Evolutionary conservation across 2,329 filamentous ascomycete genomes (phyloP).

Genomic region (Parafenestella ontariensis): DNA sequence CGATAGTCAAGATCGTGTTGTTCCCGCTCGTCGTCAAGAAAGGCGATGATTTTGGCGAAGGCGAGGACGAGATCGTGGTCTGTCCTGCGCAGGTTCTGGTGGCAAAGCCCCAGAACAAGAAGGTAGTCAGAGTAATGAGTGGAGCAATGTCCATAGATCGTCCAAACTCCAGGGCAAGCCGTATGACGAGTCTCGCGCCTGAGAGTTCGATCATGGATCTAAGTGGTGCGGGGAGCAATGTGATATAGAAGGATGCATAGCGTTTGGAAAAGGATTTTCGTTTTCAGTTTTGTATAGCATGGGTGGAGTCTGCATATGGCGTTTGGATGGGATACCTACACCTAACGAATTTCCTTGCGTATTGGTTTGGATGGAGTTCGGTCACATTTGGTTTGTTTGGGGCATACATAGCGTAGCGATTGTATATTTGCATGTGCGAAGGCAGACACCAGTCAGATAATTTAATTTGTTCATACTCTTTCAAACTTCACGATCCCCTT

Average conservation of each 20-base stretch:
- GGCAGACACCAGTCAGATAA: not conserved
- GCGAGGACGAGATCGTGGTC: conserved; percentile 94
- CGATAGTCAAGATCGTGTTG: conserved; percentile 87
- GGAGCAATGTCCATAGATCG: conserved; percentile 58
- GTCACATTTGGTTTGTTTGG: not conserved
- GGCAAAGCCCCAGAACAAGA: conserved; percentile 58
- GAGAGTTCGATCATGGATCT: conserved; percentile 48
- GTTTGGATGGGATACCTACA: conserved; percentile 19
- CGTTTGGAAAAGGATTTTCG: conserved; percentile 6
- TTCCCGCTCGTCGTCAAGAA: conserved; percentile 98
- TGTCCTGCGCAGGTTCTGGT: conserved; percentile 94
- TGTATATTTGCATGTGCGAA: conserved; percentile 1
- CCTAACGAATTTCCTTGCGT: conserved; percentile 20
- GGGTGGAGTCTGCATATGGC: conserved; percentile 15
- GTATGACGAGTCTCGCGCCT: conserved; percentile 38
- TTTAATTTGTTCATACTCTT: not conserved
- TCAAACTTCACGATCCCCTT: not conserved
- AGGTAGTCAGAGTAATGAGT: conserved; percentile 58
- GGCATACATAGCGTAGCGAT: not conserved
- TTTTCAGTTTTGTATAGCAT: conserved; percentile 3
- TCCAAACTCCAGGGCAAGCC: conserved; percentile 30
- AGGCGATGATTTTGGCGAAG: conserved; percentile 84
- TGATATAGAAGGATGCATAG: conserved; percentile 32
- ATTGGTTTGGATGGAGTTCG: conserved; percentile 1
- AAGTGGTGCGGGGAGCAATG: conserved; percentile 31